Conservation (phyloP, 805 yeast genomes). For the Ogataea henricii region DNA sequence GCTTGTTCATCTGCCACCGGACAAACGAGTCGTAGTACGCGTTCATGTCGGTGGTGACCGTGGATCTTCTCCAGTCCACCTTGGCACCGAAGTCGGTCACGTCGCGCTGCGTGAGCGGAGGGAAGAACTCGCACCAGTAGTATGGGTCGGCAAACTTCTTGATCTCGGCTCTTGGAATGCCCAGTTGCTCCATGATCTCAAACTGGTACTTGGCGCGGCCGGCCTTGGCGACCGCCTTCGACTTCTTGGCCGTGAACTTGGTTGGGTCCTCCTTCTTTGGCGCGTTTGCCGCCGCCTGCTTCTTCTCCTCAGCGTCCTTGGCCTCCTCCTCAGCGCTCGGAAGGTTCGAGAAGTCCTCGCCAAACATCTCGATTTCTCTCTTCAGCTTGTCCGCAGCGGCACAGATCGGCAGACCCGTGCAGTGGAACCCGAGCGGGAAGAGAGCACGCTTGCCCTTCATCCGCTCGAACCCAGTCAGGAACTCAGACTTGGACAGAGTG, state of each 20-base stretch:
- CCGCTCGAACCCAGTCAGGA: constrained; percentile 89
- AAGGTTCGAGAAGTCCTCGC: constrained; percentile 70
- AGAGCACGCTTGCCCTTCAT: constrained; percentile 90
- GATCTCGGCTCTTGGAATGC: constrained; percentile 81
- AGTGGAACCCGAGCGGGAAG: constrained; percentile 97
- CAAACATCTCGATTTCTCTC: constrained; percentile 91
- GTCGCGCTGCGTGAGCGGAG: constrained; percentile 81
- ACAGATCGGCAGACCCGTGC: constrained; percentile 98
- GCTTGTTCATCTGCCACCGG: constrained; percentile 93
- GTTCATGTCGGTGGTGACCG: constrained; percentile 92
- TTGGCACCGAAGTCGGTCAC: constrained; percentile 85
- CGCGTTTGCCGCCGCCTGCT: constrained; percentile 31
- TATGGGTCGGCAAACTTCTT: constrained; percentile 87
- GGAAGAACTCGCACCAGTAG: constrained; percentile 90
- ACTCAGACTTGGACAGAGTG: constrained; percentile 92
- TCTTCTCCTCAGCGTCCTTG: constrained; percentile 34
- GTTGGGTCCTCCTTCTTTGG: constrained; percentile 71
- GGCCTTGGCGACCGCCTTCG: constrained; percentile 90
- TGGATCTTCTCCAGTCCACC: constrained; percentile 97
- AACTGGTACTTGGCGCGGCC: constrained; percentile 94
- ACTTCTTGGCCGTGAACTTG: constrained; percentile 88
- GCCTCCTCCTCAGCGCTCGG: constrained; percentile 64
- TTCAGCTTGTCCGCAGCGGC: constrained; percentile 94
- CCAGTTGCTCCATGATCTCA: constrained; percentile 94
- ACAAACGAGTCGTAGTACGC: constrained; percentile 94